Conservation (phyloP, 73 alveolate genomes). For the Paramecium tetraurelia region DNA sequence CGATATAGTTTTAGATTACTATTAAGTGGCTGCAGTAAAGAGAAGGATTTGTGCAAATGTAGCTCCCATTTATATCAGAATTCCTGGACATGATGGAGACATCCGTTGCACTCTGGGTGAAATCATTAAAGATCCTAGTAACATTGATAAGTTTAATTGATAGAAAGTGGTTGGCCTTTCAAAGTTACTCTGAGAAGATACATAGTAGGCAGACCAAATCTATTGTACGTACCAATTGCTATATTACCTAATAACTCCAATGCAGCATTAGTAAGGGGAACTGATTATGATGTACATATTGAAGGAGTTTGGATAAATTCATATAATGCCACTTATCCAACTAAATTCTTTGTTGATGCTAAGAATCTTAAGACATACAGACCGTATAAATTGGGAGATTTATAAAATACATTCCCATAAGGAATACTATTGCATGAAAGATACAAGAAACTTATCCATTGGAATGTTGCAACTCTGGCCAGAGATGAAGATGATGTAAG, state of each 20-base stretch:
- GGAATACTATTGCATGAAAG: slow-evolving; percentile 69
- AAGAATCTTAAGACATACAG: slow-evolving; percentile 30
- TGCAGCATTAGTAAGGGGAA: slow-evolving; percentile 65
- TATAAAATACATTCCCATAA: slow-evolving; percentile 73
- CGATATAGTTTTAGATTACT: slow-evolving; percentile 54
- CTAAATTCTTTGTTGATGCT: slow-evolving; percentile 66
- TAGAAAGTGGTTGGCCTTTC: slow-evolving; percentile 57
- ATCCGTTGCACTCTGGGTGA: slow-evolving; percentile 62
- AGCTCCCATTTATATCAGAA: slow-evolving; percentile 31
- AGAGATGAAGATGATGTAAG: slow-evolving; percentile 57
- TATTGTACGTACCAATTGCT: slow-evolving; percentile 55
- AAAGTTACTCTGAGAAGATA: slow-evolving; percentile 59
- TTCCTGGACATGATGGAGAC: slow-evolving; percentile 56
- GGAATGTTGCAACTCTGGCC: slow-evolving; percentile 51
- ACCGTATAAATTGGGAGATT: slow-evolving; percentile 65
- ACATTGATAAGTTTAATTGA: not conserved
- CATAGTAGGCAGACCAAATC: slow-evolving; percentile 76
- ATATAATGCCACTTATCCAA: slow-evolving; percentile 67
- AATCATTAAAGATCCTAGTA: slow-evolving; percentile 55
- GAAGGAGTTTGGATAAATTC: slow-evolving; percentile 67
- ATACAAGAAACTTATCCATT: slow-evolving; percentile 60
- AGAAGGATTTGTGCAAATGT: slow-evolving; percentile 37
- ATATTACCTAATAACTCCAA: slow-evolving; percentile 60
- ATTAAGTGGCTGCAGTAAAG: slow-evolving; percentile 21
- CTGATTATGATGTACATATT: slow-evolving; percentile 40